These are phyloP conservation scores for Trichophyton simii DNA, from an alignment of 2,329 filamentous ascomycete species.

Conservation along the genomic window DNA sequence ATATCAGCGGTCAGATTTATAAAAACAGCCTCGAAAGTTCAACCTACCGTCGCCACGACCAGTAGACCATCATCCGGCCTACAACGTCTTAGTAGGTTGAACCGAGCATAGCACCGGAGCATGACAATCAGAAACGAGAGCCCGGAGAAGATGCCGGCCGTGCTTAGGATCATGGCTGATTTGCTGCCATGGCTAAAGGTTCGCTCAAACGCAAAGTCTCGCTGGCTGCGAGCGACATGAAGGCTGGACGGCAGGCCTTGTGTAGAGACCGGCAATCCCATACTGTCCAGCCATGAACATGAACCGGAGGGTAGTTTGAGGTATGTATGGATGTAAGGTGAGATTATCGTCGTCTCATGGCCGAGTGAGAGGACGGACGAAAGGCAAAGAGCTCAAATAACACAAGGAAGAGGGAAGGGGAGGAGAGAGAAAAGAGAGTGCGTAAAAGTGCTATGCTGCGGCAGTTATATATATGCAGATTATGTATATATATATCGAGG, in stretches of 20 bases:
- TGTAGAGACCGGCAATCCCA: neutral
- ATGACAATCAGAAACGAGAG: conserved; percentile 10
- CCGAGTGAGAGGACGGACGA: neutral
- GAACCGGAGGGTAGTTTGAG: neutral
- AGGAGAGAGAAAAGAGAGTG: too few relatives aligned
- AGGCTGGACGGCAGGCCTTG: neutral
- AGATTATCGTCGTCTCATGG: neutral
- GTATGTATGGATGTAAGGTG: neutral
- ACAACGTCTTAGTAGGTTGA: conserved; percentile 6
- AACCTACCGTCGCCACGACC: conserved; percentile 10
- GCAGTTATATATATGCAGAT: neutral
- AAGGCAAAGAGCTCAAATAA: neutral
- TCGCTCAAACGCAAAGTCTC: conserved; percentile 1
- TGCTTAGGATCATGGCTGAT: conserved; percentile 10
- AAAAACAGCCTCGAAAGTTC: neutral
- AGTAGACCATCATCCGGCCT: conserved; percentile 12
- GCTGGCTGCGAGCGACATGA: neutral
- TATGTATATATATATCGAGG: neutral
- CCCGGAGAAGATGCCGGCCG: conserved; percentile 11
- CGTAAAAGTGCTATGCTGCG: too few relatives aligned
- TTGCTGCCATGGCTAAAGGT: conserved; percentile 7
- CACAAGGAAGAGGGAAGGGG: too few relatives aligned
- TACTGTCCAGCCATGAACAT: neutral
- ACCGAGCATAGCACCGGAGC: conserved; percentile 11
- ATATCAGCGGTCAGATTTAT: neutral